Conservation (phyloP, 306 rosid genomes). For the Erythrophleum fordii region DNA sequence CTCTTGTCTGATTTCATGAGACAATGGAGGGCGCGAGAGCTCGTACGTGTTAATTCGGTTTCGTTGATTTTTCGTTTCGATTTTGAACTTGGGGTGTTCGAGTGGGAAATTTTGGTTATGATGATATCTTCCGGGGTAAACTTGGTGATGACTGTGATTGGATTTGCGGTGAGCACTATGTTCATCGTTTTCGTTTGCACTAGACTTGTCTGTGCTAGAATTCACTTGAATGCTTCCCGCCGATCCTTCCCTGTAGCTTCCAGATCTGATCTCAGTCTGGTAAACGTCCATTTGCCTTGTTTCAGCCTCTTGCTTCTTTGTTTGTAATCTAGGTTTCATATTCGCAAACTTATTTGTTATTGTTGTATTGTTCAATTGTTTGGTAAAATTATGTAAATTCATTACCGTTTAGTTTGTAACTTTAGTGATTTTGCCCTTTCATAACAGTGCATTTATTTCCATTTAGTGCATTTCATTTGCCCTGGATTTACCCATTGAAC, state of each 20-base stretch:
- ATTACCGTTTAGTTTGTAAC: neutral
- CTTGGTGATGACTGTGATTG: slow-evolving; percentile 97
- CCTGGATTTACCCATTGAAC: slow-evolving; percentile 30
- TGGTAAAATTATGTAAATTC: neutral
- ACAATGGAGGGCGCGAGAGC: slow-evolving; percentile 4
- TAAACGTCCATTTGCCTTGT: slow-evolving; percentile 25
- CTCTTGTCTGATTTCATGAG: neutral
- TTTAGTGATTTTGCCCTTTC: slow-evolving; percentile 6
- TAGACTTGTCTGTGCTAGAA: slow-evolving; percentile 87
- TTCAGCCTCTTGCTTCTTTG: neutral
- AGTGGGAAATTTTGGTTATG: slow-evolving; percentile 39
- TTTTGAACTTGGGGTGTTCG: slow-evolving; percentile 30
- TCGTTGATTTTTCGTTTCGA: neutral
- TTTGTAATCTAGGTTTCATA: neutral
- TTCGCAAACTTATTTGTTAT: neutral
- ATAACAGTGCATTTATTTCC: slow-evolving; percentile 25
- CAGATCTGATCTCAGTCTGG: slow-evolving; percentile 81
- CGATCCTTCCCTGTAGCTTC: slow-evolving; percentile 79
- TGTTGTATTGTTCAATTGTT: neutral
- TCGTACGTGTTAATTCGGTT: neutral
- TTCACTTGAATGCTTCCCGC: slow-evolving; percentile 77
- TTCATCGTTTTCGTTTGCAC: slow-evolving; percentile 93
- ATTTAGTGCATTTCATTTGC: slow-evolving; percentile 34
- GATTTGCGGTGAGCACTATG: slow-evolving; percentile 90
- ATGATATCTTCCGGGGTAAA: slow-evolving; percentile 89